phyloP scores from a whole-genome alignment of 805 yeast species.

The Saccharomyces kudriavzevii region DNA sequence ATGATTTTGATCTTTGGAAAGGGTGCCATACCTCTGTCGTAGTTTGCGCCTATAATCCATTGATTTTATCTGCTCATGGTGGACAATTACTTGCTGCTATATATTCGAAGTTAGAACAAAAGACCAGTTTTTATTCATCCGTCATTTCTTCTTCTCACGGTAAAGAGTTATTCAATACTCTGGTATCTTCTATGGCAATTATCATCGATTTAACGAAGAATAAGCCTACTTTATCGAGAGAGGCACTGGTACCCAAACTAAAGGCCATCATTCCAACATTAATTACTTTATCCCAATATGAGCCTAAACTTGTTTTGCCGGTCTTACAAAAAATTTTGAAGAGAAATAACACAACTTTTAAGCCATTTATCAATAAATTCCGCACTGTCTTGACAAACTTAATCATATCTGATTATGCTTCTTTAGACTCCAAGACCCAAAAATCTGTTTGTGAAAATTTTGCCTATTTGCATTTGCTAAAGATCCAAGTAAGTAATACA shows the following conservation, averaged over 20 bases:
- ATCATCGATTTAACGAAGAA: conserved; percentile 48
- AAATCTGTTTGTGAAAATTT: conserved; percentile 39
- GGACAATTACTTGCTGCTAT: conserved; percentile 24
- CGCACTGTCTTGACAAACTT: conserved; percentile 38
- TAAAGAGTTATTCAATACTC: conserved; percentile 20
- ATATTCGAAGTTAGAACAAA: conserved; percentile 24
- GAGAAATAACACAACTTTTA: conserved; percentile 68
- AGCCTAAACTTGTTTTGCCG: conserved; percentile 33
- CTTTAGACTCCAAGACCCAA: conserved; percentile 36
- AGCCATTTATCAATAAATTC: conserved; percentile 65
- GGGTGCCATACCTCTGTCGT: conserved; percentile 48
- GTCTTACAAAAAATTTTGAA: conserved; percentile 38
- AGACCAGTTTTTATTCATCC: conserved; percentile 15
- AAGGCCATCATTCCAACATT: conserved; percentile 50
- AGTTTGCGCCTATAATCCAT: conserved; percentile 32
- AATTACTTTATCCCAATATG: conserved; percentile 37
- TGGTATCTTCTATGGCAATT: conserved; percentile 25
- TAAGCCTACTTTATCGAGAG: conserved; percentile 78
- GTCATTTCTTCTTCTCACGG: conserved; percentile 17
- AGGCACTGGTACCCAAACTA: conserved; percentile 71
- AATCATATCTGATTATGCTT: conserved; percentile 31
- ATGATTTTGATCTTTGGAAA: conserved; percentile 46
- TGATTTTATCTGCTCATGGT: conserved; percentile 28
- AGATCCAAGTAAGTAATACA: conserved; percentile 40
- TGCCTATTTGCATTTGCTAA: conserved; percentile 51